Evolutionary conservation across 306 rosid genomes (phyloP), one percentile per base, ranked within the genome.

Genomic region (Quercus berberidifolia): DNA sequence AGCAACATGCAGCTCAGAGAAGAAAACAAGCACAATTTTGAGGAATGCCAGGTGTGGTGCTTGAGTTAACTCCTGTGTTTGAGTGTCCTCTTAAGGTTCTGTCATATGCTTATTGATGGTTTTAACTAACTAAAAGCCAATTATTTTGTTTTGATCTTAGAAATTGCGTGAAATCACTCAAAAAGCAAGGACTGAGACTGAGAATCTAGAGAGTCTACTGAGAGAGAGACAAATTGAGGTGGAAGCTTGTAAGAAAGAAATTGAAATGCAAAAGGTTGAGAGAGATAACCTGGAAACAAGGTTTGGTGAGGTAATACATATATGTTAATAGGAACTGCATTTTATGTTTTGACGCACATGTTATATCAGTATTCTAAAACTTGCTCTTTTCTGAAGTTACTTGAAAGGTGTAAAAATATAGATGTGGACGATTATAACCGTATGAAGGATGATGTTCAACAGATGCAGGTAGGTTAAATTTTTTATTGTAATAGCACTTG

Each of bases 11-110:
- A 95, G 87, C 93, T 95, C 68, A 91, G 99, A 83, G 99, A 95
- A 90, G 99, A 95, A 88, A 95, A 95, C 76, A 95, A 95, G 83
- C 94, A 93, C 87, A 95, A 95, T 88, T 93, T 93, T 79, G 97
- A 89, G 87, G 99, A 95, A 84, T 95, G 98, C 83, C 97, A 86
- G 99, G 99, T 95, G 83, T 52, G 15, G 57, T 21, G n/a, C 65
- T 57, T 0, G 33, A 23, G 41, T 1, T 26, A 55, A 46, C 35
- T 65, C 55, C 23, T 60, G 6, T 80, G 17, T 74, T 57, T 73
- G 12, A 15, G 73, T 70, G 23, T 59, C 6, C 11, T 60, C 13
- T 6, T 54, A 11, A 52, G 23, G 19, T 55, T 38, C 30, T 5
- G 3, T 73, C 5, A 41, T 20, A 21, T 43, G 7, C 26, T 20